Conservation (phyloP, 2,329 filamentous ascomycete species). For the Boeremia exigua region DNA sequence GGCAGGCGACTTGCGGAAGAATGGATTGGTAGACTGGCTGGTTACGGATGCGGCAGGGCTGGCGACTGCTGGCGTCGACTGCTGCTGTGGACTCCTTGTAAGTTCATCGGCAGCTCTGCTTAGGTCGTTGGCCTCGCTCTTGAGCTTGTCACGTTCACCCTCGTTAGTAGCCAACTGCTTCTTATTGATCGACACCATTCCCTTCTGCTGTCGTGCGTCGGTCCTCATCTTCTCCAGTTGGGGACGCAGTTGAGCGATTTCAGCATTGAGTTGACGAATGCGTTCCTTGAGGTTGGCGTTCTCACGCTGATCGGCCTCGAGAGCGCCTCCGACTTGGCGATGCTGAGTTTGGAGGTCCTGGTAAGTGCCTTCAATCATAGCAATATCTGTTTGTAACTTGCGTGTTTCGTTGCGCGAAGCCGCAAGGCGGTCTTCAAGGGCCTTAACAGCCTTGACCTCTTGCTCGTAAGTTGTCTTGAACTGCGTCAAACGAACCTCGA, state of each 20-base stretch:
- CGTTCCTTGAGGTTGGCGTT: constrained; percentile 85
- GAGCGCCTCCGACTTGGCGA: constrained; percentile 72
- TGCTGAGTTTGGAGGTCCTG: constrained; percentile 85
- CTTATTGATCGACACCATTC: constrained; percentile 96
- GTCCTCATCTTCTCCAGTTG: constrained; percentile 92
- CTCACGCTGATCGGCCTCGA: constrained; percentile 88
- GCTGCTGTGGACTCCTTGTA: constrained; percentile 40
- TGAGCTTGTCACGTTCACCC: constrained; percentile 84
- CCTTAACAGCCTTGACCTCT: constrained; percentile 84
- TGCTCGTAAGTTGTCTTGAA: constrained; percentile 90
- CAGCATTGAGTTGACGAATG: constrained; percentile 80
- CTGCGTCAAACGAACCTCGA: constrained; percentile 86
- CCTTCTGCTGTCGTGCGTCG: constrained; percentile 93
- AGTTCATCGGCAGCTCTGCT: constrained; percentile 66
- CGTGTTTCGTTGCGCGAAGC: constrained; percentile 79
- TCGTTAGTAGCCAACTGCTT: constrained; percentile 94
- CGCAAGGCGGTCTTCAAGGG: constrained; percentile 81
- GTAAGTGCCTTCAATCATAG: constrained; percentile 79
- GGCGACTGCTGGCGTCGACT: constrained; percentile 56
- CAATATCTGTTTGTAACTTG: constrained; percentile 83
- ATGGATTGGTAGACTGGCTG: constrained; percentile 86
- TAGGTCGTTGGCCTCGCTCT: constrained; percentile 75
- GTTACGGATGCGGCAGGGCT: constrained; percentile 70
- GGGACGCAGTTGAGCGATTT: constrained; percentile 83
- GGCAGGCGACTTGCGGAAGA: constrained; percentile 74